Base-by-base conservation (phyloP, 208 protist genomes). In the Trichomonas tenax region DNA sequence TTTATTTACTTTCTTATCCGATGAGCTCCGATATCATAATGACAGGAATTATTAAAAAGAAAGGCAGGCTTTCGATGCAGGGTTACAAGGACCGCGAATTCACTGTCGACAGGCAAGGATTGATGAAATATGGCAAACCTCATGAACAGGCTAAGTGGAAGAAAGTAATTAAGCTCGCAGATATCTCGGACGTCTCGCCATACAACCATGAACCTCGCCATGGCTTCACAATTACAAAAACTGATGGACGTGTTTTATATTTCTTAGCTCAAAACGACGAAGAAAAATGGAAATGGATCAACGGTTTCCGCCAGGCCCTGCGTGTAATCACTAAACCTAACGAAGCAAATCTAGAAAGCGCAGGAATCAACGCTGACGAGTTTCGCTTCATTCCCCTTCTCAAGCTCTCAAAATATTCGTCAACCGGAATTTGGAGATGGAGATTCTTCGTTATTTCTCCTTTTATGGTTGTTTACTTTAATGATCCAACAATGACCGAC, bases 271-370 rank as follows among this genome's bases (percentile, higher is more conserved):
- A 89, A 89, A 46, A 44, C 40, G 82, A 89, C 48, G 40, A 89
- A 89, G 82, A 89, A 46, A 89, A 89, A 46, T 89, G 82, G 82
- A 89, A 89, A n/a, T 89, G 82, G 82, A 89, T 89, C 10, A 89
- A 44, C 34, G 82, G 82, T 6, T 89, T 89, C 48, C 34, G 82
- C 11, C n/a, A 89, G 31, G 82, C 82, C n/a, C 6, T 89, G 10
- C 21, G 40, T 31, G 23, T 89, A 48, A 89, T 89, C n/a, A 46
- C 17, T n/a, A n/a, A 46, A n/a, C 82, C 23, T 15, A 89, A n/a
- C 48, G 82, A 40, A 44, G 10, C 36, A n/a, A n/a, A 89, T 31
- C 23, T 89, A 89, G 36, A 31, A 40, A 89, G 23, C 0, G 3
- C 31, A 34, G 4, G 9, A n/a, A 31, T 89, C 14, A 46, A 44